Evolutionary conservation across 129 eudicot species (phyloP).

Genomic region (Lonicera japonica): DNA sequence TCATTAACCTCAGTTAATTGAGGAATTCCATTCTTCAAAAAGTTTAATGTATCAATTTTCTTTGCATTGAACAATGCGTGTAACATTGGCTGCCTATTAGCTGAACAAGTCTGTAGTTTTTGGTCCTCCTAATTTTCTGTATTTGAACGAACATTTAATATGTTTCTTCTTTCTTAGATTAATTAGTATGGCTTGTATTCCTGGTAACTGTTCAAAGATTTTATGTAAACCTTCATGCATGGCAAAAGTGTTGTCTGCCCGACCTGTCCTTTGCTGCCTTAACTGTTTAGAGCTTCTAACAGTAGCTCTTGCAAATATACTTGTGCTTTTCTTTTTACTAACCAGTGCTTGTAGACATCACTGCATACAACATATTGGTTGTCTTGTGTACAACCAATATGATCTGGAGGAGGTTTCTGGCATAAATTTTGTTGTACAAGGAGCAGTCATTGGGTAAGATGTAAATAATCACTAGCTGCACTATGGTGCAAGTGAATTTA

Average conservation of each 20-base stretch:
- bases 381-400: not conserved
- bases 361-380: not conserved
- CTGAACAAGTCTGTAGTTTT: slow-evolving; percentile 14
- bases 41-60: slow-evolving; percentile 13
- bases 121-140: not conserved
- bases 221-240: not conserved
- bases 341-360: not conserved
- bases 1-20: not conserved
- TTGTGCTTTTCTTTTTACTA: not conserved
- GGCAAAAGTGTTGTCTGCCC: not conserved
- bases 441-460: no score
- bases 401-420: not conserved
- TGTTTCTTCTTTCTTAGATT: not conserved
- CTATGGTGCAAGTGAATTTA: not conserved
- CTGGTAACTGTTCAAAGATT: not conserved
- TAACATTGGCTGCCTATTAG: slow-evolving; percentile 9
- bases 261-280: not conserved
- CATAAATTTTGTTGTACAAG: not conserved
- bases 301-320: not conserved
- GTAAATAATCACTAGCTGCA: not conserved
- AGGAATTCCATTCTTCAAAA: slow-evolving; percentile 16
- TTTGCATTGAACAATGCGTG: slow-evolving; percentile 5
- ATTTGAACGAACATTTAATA: not conserved
- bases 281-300: not conserved
- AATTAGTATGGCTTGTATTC: not conserved